phyloP scores from a whole-genome alignment of 2,329 filamentous ascomycete species.

The Chalaropsis ovoidea region DNA sequence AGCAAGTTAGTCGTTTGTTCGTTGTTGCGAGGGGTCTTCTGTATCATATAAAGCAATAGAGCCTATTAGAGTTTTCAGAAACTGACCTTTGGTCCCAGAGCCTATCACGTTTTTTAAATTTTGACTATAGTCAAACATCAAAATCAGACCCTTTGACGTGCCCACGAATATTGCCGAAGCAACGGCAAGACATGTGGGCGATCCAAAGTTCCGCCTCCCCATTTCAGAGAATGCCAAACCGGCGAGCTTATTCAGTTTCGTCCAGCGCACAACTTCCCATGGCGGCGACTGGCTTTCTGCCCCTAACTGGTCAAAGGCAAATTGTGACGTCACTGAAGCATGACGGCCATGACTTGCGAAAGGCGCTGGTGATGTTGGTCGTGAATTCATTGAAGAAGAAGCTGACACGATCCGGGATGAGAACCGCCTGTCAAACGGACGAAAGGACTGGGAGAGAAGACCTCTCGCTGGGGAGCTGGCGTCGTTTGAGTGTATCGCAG shows the following conservation, averaged over 20 bases:
- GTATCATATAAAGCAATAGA: not conserved
- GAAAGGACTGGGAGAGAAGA: conserved; percentile 50
- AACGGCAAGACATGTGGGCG: conserved; percentile 79
- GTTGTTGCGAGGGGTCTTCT: too few relatives aligned
- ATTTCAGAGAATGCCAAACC: conserved; percentile 85
- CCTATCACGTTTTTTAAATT: conserved; percentile 90
- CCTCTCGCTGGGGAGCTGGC: conserved; percentile 52
- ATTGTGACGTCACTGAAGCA: conserved; percentile 64
- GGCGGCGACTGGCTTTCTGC: conserved; percentile 65
- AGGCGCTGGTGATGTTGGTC: conserved; percentile 68
- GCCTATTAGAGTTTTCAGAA: not conserved
- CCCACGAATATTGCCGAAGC: conserved; percentile 82
- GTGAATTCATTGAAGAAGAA: conserved; percentile 45
- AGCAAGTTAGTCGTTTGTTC: not conserved
- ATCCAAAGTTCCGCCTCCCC: conserved; percentile 84
- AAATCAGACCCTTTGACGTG: conserved; percentile 84
- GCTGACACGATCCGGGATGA: conserved; percentile 70
- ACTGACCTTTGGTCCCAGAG: conserved; percentile 73
- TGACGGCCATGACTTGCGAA: conserved; percentile 68
- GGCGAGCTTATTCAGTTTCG: conserved; percentile 78
- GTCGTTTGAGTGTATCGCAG: conserved; percentile 55
- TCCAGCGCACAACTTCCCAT: conserved; percentile 98
- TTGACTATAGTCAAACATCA: conserved; percentile 97
- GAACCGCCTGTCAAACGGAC: conserved; percentile 91
- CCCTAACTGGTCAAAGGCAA: conserved; percentile 52